Base-by-base conservation (phyloP, 495 filamentous ascomycete genomes). In the Penicillium ochrochloron region DNA sequence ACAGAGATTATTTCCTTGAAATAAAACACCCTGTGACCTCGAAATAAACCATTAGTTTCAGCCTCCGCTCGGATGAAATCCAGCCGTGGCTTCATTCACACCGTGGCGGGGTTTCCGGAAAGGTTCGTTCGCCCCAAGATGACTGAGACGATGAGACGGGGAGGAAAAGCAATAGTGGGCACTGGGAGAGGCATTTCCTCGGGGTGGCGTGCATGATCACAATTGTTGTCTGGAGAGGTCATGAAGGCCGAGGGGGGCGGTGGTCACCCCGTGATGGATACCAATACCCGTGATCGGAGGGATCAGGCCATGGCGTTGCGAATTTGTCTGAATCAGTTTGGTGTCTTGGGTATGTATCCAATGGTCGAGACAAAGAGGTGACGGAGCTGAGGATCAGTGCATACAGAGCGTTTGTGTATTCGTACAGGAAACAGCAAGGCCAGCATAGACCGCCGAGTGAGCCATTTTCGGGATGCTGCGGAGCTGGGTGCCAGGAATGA, bases 401-500 rank as follows among this genome's bases (percentile, higher is more conserved):
- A 27, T 25, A 50, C 10, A 21, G 2, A 37, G 23, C 15, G n/a
- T 44, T 44, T 27, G 25, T 27, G 25, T 27, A 2, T 27, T 44
- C 42, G 42, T 44, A 19, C n/a, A 44, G 41, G 7, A 8, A 19
- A 46, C 19, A 23, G 9, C 8, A 23, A 21, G 46, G 21, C 21
- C 8, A 10, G 19, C 35, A 25, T 35, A 25, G 12, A 35, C 23
- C 29, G 5, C 31, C 46, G 37, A 57, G 42, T 64, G 69, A 65
- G 61, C 59, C 39, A 67, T 62, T 66, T 66, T 70, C 70, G 70
- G 70, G 70, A 72, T 48, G 42, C 67, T 57, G 70, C 67, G 70
- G 70, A 59, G 33, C 33, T 27, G 25, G 29, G 53, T 29, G 67
- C 59, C 37, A 59, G 67, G 62, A 70, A 67, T 71, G 69, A 71